Conservation (phyloP, 768 basidiomycete species). For the Pleurotus citrinopileatus region DNA sequence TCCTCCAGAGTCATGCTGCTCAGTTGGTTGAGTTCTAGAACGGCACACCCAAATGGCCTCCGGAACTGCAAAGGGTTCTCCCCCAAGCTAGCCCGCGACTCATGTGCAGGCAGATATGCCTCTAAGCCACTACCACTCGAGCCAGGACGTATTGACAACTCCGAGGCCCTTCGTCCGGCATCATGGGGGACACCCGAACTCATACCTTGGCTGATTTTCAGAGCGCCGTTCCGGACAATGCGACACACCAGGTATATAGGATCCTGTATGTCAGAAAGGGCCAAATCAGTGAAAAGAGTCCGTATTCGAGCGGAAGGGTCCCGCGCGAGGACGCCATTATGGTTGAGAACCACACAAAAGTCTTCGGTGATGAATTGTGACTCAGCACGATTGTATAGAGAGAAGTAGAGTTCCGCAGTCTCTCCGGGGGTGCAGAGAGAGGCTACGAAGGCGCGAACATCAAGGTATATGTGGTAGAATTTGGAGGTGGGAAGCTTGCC, state of each 20-base stretch:
- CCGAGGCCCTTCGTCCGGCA: conserved; percentile 50
- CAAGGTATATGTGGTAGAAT: conserved; percentile 89
- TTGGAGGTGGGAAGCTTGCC: conserved; percentile 49
- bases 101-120: conserved; percentile 12
- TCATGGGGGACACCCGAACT: conserved; percentile 43
- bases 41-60: conserved; percentile 94
- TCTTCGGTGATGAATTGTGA: conserved; percentile 92
- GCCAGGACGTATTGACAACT: conserved; percentile 41
- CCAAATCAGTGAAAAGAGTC: conserved; percentile 89
- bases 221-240: conserved; percentile 82
- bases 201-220: conserved; percentile 67
- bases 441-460: conserved; percentile 89
- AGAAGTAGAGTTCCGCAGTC: conserved; percentile 91
- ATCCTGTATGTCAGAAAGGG: conserved; percentile 79
- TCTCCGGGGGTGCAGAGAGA: conserved; percentile 89
- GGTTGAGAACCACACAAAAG: conserved; percentile 84
- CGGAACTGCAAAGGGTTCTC: conserved; percentile 57
- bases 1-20: conserved; percentile 58
- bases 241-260: conserved; percentile 88
- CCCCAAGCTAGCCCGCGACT: conserved; percentile 20
- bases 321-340: conserved; percentile 84
- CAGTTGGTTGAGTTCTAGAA: conserved; percentile 80
- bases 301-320: conserved; percentile 74
- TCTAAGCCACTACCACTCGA: conserved; percentile 7
- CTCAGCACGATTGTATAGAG: conserved; percentile 83